phyloP scores from a whole-genome alignment of 2,329 filamentous ascomycete species.

The Pseudogymnoascus sp. region DNA sequence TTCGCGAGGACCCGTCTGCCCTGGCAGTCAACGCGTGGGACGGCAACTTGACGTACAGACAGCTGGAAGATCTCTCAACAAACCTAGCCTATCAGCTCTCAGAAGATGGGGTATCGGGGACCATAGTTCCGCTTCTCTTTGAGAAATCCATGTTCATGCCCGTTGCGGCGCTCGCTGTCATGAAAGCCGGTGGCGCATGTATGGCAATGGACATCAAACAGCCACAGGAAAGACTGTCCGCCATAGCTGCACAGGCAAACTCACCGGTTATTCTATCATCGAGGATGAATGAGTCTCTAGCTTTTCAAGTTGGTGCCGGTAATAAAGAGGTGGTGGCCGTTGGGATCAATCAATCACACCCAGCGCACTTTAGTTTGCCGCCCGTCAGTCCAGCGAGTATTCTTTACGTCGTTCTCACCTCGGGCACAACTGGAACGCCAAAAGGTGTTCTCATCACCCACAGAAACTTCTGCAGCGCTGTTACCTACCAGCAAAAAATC shows the following conservation, averaged over 20 bases:
- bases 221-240: not conserved
- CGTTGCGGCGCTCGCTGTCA: slow-evolving; percentile 21
- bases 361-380: not conserved
- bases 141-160: slow-evolving; percentile 21
- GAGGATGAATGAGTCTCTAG: not conserved
- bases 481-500: not conserved
- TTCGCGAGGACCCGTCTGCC: slow-evolving; percentile 1
- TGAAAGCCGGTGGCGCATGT: slow-evolving; percentile 23
- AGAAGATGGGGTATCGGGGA: not conserved
- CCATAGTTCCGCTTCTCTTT: slow-evolving; percentile 15
- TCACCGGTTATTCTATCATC: not conserved
- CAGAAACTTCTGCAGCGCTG: not conserved
- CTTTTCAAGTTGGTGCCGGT: not conserved
- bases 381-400: not conserved
- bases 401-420: slow-evolving; percentile 18
- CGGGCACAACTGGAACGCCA: slow-evolving; percentile 21
- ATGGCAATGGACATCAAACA: slow-evolving; percentile 24
- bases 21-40: slow-evolving; percentile 12
- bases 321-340: not conserved
- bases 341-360: not conserved
- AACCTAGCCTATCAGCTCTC: slow-evolving; percentile 8
- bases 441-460: slow-evolving; percentile 16
- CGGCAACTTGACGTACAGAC: slow-evolving; percentile 17
- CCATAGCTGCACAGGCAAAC: not conserved
- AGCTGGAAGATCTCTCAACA: slow-evolving; percentile 20